phyloP scores from a whole-genome alignment of 2,329 filamentous ascomycete genomes.

The Lecanicillium sp. region DNA sequence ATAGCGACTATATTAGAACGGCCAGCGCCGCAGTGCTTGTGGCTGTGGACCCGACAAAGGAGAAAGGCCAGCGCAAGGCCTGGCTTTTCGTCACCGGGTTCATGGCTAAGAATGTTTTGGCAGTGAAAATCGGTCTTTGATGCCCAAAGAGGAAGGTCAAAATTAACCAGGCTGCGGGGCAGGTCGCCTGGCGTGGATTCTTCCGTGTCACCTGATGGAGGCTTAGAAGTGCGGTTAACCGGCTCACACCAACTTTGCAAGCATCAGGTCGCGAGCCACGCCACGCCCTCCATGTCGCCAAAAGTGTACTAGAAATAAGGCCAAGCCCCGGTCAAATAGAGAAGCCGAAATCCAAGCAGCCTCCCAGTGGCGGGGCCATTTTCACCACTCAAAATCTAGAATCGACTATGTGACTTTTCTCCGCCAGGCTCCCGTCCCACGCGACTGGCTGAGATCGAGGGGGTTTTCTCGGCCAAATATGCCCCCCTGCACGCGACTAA shows the following conservation, averaged over 20 bases:
- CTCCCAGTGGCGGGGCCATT: background rate
- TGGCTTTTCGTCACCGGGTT: slow-evolving; percentile 56
- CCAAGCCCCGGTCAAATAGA: background rate
- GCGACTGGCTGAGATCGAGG: slow-evolving; percentile 1
- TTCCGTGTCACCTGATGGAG: slow-evolving; percentile 7
- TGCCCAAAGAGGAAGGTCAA: slow-evolving; percentile 6
- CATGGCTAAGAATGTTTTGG: slow-evolving; percentile 41
- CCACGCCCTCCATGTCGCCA: too few relatives aligned
- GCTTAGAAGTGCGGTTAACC: background rate
- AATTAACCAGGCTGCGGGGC: background rate
- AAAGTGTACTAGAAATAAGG: too few relatives aligned
- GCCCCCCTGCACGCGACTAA: slow-evolving; percentile 1
- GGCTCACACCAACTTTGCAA: too few relatives aligned
- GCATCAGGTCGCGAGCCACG: too few relatives aligned
- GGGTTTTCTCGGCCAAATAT: slow-evolving; percentile 5
- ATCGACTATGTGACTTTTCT: background rate
- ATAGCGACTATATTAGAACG: slow-evolving; percentile 43
- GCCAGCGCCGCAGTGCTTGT: slow-evolving; percentile 48
- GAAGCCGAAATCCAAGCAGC: background rate
- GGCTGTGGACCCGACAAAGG: slow-evolving; percentile 40
- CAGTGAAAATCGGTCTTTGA: slow-evolving; percentile 49
- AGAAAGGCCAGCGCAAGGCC: slow-evolving; percentile 39
- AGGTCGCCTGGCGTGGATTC: background rate
- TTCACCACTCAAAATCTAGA: background rate
- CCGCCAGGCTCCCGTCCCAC: background rate